Conservation (phyloP, 1,284 basidiomycete genomes). For the Cryptococcus jaspeensis region DNA sequence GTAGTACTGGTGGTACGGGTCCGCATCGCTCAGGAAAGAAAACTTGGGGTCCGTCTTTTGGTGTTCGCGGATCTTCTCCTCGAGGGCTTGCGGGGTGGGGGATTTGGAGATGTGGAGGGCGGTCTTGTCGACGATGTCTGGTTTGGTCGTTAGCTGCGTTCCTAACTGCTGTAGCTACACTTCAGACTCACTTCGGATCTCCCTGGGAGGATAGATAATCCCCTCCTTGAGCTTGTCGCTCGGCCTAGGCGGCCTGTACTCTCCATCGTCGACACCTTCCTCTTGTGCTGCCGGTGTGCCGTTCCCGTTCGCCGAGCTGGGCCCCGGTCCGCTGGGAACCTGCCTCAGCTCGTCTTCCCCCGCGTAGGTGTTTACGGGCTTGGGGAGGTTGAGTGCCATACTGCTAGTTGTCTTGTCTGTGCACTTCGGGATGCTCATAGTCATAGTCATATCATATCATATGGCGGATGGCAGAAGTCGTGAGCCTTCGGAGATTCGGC, state of each 20-base stretch:
- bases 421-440: neutral
- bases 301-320: slow-evolving; percentile 13
- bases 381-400: slow-evolving; percentile 48
- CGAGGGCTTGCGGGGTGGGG: slow-evolving; percentile 81
- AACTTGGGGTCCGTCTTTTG: slow-evolving; percentile 94
- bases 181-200: slow-evolving; percentile 76
- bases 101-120: slow-evolving; percentile 90
- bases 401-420: slow-evolving; percentile 4
- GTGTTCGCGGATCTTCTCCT: slow-evolving; percentile 91
- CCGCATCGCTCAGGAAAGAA: slow-evolving; percentile 84
- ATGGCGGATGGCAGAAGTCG: neutral
- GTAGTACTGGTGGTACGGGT: slow-evolving; percentile 97
- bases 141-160: slow-evolving; percentile 7
- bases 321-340: slow-evolving; percentile 16
- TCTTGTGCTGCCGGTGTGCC: slow-evolving; percentile 20
- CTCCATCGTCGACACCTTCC: slow-evolving; percentile 18
- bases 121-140: slow-evolving; percentile 94
- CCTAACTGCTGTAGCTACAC: no score
- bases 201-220: slow-evolving; percentile 86
- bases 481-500: neutral
- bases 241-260: slow-evolving; percentile 49
- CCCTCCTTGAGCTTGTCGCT: slow-evolving; percentile 69
- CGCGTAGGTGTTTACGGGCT: slow-evolving; percentile 47
- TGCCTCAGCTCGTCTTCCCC: slow-evolving; percentile 46
- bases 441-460: neutral